Conservation (phyloP, 129 eudicot genomes). For the Centrapalus pauciflorus region DNA sequence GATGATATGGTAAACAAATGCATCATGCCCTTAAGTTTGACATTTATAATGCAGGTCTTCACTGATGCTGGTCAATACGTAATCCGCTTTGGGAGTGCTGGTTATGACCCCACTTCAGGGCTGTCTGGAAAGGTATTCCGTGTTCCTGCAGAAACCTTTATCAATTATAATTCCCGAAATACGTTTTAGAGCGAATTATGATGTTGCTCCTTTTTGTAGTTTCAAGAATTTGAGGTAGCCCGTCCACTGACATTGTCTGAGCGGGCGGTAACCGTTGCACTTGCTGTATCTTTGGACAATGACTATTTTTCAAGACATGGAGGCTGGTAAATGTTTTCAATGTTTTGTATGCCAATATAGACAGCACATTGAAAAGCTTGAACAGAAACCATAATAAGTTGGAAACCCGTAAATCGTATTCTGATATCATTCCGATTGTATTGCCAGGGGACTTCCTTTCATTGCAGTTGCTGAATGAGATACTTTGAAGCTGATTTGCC, state of each 20-base stretch:
- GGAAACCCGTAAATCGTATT: neutral
- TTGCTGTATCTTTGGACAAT: constrained; percentile 88
- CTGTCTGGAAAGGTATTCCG: constrained; percentile 49
- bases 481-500: neutral
- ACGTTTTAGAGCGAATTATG: neutral
- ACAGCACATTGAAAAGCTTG: too few relatives aligned
- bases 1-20: too few relatives aligned
- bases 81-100: constrained; percentile 74
- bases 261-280: constrained; percentile 93
- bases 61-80: constrained; percentile 99
- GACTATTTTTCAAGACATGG: constrained; percentile 95
- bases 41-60: constrained; percentile 49
- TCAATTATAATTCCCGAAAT: neutral
- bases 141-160: neutral
- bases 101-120: constrained; percentile 24
- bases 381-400: too few relatives aligned
- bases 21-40: too few relatives aligned
- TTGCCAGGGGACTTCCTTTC: constrained; percentile 55
- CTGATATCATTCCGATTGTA: constrained; percentile 3
- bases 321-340: constrained; percentile 70
- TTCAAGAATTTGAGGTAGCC: constrained; percentile 59
- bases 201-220: constrained; percentile 33
- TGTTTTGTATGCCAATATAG: too few relatives aligned
- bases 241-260: constrained; percentile 80
- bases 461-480: constrained; percentile 41